Evolutionary conservation across 2,329 filamentous ascomycete species (phyloP), one percentile per base, ranked within the genome.

Genomic region (Cordyceps javanica): DNA sequence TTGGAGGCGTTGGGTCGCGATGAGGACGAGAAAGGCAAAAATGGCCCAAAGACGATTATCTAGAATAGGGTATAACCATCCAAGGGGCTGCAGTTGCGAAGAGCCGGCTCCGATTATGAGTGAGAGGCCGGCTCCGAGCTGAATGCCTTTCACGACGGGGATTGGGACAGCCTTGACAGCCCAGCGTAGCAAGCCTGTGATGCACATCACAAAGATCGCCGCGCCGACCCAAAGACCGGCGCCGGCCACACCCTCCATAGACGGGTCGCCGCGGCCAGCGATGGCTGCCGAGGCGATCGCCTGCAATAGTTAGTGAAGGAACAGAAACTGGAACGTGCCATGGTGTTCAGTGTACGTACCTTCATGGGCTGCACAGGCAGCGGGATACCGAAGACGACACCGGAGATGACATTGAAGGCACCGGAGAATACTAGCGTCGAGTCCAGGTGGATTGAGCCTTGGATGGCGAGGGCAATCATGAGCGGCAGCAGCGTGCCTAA

Each of bases 211-310:
- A 9, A 93, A 79, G 9, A 97, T 87, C 23, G 87, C 81, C 7
- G 75, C 75, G 2, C 86, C 86, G 34, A 96, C 91, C 59, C 90
- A 88, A 61, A 76, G 70, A 38, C 93, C 82, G 2, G 93, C 93
- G 1, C 91, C 91, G 0, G 89, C 88, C n/a, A 90, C 83, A 42
- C 89, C 92, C 62, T 59, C 61, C 56, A 74, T 68, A 36, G 69
- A 66, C 8, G 68, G 61, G 53, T 73, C 67, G 30, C 91, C 82
- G 49, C 82, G 82, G 19, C 86, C 78, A 1, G 82, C 83, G 62
- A 97, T 90, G n/a, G 91, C 90, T 0, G 95, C 89, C 1, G 92
- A 90, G 6, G 92, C 92, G 60, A 97, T 95, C 38, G 93, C 92
- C 79, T 85, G 65, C 30, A 28, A 30, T 13, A 3, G 36, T 28